Evolutionary conservation across 176 grass and related monocot species (phyloP).

Genomic region (Rhipidocladum racemiflorum): DNA sequence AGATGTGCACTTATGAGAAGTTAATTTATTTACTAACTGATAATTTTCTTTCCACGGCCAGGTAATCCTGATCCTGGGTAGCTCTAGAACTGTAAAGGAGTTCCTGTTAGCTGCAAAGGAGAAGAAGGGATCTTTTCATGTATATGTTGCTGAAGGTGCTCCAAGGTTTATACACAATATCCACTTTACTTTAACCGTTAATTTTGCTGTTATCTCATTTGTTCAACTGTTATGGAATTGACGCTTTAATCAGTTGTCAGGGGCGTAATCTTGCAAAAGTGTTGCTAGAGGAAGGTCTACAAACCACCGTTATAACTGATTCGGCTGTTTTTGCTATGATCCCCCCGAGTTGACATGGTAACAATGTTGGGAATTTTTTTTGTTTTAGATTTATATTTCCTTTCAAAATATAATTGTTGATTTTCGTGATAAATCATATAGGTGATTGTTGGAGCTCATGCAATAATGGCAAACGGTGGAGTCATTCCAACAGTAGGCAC

Average conservation of each 20-base stretch:
- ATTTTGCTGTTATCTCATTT: not conserved
- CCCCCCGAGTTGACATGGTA: conserved; percentile 84
- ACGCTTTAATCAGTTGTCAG: conserved; percentile 54
- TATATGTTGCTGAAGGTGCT: conserved; percentile 87
- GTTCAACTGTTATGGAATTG: not conserved
- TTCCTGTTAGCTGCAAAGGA: conserved; percentile 78
- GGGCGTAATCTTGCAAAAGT: conserved; percentile 82
- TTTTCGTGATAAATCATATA: conserved; percentile 23
- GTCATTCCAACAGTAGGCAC: conserved; percentile 73
- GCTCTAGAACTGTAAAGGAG: conserved; percentile 77
- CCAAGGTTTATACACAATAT: conserved; percentile 53
- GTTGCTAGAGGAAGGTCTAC: conserved; percentile 56
- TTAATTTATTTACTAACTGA: not conserved
- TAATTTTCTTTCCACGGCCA: conserved; percentile 44
- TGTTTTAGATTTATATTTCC: not conserved
- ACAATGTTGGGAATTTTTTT: not conserved
- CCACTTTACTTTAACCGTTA: not conserved
- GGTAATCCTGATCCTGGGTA: conserved; percentile 79
- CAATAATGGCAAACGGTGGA: conserved; percentile 84
- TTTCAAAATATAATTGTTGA: not conserved
- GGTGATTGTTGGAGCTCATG: conserved; percentile 92
- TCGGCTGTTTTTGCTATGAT: conserved; percentile 91
- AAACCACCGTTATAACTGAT: conserved; percentile 77
- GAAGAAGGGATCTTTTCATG: conserved; percentile 73
- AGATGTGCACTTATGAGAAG: not conserved